Evolutionary conservation across 2,329 filamentous ascomycete genomes (phyloP), one percentile per base, ranked within the genome.

Genomic region (Claviceps pazoutovae): DNA sequence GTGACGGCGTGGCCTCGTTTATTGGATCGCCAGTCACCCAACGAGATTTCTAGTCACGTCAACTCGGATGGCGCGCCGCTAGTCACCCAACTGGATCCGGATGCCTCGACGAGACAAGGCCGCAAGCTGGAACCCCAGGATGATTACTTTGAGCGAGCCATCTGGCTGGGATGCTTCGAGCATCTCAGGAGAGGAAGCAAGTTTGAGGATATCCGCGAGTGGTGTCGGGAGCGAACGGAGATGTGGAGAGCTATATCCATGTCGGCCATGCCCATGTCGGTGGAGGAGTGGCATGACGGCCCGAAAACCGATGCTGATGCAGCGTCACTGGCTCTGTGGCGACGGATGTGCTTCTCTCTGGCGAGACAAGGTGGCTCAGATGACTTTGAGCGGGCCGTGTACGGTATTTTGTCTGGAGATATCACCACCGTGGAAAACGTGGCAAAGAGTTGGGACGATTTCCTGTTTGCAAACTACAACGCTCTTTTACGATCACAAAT

Each of bases 111-210:
- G 39, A 80, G 93, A 55, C 90, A 97, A 66, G 76, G 76, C 48
- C 80, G 86, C 51, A 80, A 76, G 48, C 72, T 97, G 42, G 85
- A 95, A 62, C 79, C 82, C 23, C 81, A 90, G 60, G 93, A 98
- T 62, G 82, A 88, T 57, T 90, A 83, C 61, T 93, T 91, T 56
- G 93, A 98, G 69, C 80, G 84, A 50, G 86, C 89, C 2, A 86
- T 95, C 46, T 97, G 93, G 90, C 76, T 90, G 55, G 85, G 87
- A n/a, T 93, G 88, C 68, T 97, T 89, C 72, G 88, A 95, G 65
- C 86, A 95, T 73, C 74, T 98, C 50, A 82, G 91, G 48, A 82
- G 89, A 46, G 93, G 93, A n/a, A 83, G 81, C 57, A 80, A 75
- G 55, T 80, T 86, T 69, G 69, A 77, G 8, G 79, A 85, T 39